These are phyloP conservation scores for Colletotrichum sidae DNA, from an alignment of 2,329 filamentous ascomycete species.

Conservation along the genomic window DNA sequence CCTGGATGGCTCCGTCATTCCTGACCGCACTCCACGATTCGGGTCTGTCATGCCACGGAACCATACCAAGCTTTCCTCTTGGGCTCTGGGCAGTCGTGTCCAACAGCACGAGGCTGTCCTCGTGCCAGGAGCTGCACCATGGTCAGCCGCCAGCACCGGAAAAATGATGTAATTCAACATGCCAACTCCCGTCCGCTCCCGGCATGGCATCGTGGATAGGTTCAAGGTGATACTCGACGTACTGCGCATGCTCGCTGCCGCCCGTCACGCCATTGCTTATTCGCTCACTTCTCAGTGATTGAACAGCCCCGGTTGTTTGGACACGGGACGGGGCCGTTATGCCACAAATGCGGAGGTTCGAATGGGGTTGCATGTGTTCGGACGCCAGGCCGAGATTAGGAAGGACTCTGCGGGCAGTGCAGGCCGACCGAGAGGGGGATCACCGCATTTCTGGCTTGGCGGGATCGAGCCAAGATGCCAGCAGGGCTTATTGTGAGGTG, in stretches of 20 bases:
- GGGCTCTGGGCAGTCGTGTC: constrained; percentile 13
- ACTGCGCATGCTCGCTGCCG: constrained; percentile 10
- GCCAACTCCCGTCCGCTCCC: background rate
- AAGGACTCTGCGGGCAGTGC: constrained; percentile 32
- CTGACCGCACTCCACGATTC: background rate
- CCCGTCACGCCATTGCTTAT: constrained; percentile 19
- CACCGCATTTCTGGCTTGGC: constrained; percentile 26
- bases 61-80: constrained; percentile 32
- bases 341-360: constrained; percentile 30
- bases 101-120: constrained; percentile 7
- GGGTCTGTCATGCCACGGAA: constrained; percentile 12
- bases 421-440: constrained; percentile 23
- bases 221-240: constrained; percentile 13
- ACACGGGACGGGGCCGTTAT: constrained; percentile 13
- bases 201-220: background rate
- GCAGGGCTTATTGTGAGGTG: constrained; percentile 25
- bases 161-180: constrained; percentile 1
- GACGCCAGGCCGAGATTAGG: constrained; percentile 28
- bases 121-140: constrained; percentile 9
- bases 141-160: background rate
- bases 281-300: constrained; percentile 18
- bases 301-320: constrained; percentile 18
- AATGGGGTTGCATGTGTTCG: constrained; percentile 32
- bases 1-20: background rate
- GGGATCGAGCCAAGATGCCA: constrained; percentile 32